Evolutionary conservation across 2,329 filamentous ascomycete genomes (phyloP).

Genomic region (Emergomyces orientalis): DNA sequence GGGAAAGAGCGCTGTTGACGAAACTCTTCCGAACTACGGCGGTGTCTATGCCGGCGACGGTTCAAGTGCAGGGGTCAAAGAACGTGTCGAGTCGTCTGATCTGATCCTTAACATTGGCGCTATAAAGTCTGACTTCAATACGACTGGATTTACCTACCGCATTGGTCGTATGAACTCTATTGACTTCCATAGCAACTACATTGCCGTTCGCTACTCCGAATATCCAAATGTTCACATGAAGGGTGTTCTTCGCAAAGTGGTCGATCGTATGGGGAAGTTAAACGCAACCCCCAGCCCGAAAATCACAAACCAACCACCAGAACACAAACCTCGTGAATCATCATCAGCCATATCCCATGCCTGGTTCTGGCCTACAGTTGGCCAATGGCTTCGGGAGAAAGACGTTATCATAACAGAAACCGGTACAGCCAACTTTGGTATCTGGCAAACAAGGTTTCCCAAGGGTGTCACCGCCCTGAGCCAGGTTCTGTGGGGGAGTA

Average conservation of each 20-base stretch:
- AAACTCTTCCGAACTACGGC: conserved; percentile 60
- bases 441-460: conserved; percentile 44
- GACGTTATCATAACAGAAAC: conserved; percentile 52
- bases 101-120: conserved; percentile 33
- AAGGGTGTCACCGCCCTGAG: conserved; percentile 41
- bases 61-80: conserved; percentile 44
- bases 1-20: conserved; percentile 73
- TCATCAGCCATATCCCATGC: conserved; percentile 40
- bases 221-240: conserved; percentile 72
- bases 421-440: conserved; percentile 49
- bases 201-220: conserved; percentile 65
- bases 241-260: conserved; percentile 64
- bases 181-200: conserved; percentile 66
- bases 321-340: conserved; percentile 20
- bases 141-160: conserved; percentile 67
- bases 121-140: conserved; percentile 39
- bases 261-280: conserved; percentile 49
- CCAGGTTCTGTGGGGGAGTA: conserved; percentile 50
- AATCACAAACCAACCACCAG: conserved; percentile 44
- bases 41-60: conserved; percentile 76
- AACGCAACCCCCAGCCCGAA: conserved; percentile 46
- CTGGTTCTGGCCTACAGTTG: conserved; percentile 41
- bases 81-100: conserved; percentile 33
- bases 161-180: conserved; percentile 69
- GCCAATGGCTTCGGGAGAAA: conserved; percentile 40